Conservation (phyloP, 306 rosid species). For the Lagenaria siceraria region DNA sequence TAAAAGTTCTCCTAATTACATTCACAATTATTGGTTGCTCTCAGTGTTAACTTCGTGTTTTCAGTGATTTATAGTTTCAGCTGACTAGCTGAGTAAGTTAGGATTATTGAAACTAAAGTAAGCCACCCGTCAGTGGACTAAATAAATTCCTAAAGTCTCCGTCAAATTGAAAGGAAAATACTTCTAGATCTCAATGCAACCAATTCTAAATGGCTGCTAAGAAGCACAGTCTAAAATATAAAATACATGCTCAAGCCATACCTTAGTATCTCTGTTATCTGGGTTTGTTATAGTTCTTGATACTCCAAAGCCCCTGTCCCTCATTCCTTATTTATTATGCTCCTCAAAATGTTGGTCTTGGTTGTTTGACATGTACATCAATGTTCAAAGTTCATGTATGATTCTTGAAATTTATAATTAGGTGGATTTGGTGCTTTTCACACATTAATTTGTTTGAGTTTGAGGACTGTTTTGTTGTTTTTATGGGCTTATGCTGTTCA, state of each 20-base stretch:
- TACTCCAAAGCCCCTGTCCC: neutral
- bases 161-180: neutral
- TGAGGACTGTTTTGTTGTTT: neutral
- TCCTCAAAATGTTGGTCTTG: neutral
- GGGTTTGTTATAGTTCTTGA: neutral
- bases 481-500: neutral
- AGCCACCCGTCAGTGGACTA: neutral
- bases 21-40: neutral
- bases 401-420: neutral
- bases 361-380: neutral
- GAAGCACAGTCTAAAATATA: neutral
- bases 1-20: neutral
- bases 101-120: neutral
- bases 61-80: neutral
- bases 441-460: neutral
- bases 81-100: neutral
- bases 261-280: neutral
- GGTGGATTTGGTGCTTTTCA: neutral
- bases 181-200: neutral
- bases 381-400: neutral
- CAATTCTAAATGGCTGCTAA: neutral
- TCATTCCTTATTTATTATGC: neutral
- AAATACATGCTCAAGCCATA: neutral
- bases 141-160: neutral
- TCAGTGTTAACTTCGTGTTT: neutral